Conservation (phyloP, 1,284 basidiomycete species). For the Jaminaea rosea region DNA sequence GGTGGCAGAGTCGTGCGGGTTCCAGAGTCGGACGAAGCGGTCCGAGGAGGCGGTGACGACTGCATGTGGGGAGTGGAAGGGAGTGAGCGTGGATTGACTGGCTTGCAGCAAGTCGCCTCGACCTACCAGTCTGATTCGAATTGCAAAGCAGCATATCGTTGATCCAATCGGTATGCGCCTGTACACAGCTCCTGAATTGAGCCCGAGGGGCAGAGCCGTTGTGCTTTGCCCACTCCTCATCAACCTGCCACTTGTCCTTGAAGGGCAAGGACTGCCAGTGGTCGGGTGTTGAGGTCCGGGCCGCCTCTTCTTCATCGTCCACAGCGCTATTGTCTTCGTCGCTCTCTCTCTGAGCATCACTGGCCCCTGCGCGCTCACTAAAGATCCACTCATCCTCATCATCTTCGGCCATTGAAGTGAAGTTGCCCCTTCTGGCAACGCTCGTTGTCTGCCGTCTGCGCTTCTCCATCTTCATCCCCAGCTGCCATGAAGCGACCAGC, state of each 20-base stretch:
- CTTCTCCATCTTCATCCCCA: slow-evolving; percentile 60
- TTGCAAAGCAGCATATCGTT: slow-evolving; percentile 91
- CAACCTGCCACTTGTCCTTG: slow-evolving; percentile 19
- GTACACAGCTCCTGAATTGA: slow-evolving; percentile 32
- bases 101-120: not conserved
- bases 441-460: slow-evolving; percentile 5
- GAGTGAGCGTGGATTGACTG: not conserved
- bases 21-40: slow-evolving; percentile 88
- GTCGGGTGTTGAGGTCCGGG: not conserved
- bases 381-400: slow-evolving; percentile 1
- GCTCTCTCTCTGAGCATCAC: not conserved
- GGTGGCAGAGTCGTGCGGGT: slow-evolving; percentile 60
- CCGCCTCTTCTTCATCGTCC: not conserved
- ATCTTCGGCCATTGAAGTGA: not conserved
- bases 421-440: not conserved
- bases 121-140: slow-evolving; percentile 70
- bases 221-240: slow-evolving; percentile 8
- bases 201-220: slow-evolving; percentile 4
- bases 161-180: slow-evolving; percentile 71
- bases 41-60: slow-evolving; percentile 93
- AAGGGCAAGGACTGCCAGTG: not conserved
- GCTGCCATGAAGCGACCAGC: slow-evolving; percentile 80
- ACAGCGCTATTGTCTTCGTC: not conserved
- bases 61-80: slow-evolving; percentile 26
- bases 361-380: not conserved